These are phyloP conservation scores for Phytophthora multivora DNA, from an alignment of 352 stramenopile species.

Conservation along the genomic window DNA sequence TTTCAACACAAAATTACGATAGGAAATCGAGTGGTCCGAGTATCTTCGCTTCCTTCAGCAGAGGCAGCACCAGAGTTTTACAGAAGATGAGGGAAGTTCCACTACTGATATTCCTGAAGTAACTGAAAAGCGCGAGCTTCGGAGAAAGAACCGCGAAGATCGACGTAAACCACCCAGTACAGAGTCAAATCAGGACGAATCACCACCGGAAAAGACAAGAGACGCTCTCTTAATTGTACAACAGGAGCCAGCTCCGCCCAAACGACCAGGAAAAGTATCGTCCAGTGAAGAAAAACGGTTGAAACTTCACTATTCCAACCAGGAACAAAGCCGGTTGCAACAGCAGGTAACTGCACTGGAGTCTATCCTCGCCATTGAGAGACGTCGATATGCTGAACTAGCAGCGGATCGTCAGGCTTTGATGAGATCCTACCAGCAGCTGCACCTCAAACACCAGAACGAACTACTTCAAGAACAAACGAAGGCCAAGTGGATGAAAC, in stretches of 20 bases:
- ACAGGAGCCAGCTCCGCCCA: slow-evolving; percentile 7
- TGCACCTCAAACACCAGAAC: slow-evolving; percentile 56
- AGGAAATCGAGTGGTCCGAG: slow-evolving; percentile 64
- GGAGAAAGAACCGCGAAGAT: slow-evolving; percentile 42
- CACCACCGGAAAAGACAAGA: neutral
- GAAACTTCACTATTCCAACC: slow-evolving; percentile 30
- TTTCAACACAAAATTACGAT: too few species aligned
- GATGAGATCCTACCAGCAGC: slow-evolving; percentile 39
- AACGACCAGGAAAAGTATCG: slow-evolving; percentile 10
- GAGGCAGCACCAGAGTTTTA: slow-evolving; percentile 4
- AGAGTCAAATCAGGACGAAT: slow-evolving; percentile 14
- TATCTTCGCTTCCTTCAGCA: slow-evolving; percentile 56
- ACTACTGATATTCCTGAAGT: neutral
- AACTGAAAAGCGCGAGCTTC: slow-evolving; percentile 19
- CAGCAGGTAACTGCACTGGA: slow-evolving; percentile 30
- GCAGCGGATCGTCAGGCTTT: slow-evolving; percentile 34
- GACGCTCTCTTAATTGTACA: neutral
- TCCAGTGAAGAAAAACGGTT: slow-evolving; percentile 20
- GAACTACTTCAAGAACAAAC: slow-evolving; percentile 46
- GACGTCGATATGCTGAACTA: slow-evolving; percentile 35
- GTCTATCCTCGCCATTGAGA: slow-evolving; percentile 31
- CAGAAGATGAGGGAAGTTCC: neutral
- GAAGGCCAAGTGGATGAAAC: slow-evolving; percentile 40
- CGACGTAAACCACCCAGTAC: neutral
- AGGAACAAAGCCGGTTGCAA: slow-evolving; percentile 29